Base-by-base conservation (phyloP, 2,329 filamentous ascomycete genomes). In the Pyrenophora seminiperda region DNA sequence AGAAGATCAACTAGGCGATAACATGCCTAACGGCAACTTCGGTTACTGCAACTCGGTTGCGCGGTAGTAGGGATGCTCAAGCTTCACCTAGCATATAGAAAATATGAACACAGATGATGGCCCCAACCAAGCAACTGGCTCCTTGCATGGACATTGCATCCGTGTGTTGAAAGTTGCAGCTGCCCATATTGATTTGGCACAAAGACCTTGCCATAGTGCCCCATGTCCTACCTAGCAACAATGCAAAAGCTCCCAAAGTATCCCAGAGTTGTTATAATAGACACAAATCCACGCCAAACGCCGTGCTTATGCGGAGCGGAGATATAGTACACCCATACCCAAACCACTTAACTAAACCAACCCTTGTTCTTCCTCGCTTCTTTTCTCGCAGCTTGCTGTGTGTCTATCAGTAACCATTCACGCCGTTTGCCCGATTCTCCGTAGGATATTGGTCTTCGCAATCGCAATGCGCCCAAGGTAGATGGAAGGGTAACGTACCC, bases 401-500 rank as follows among this genome's bases (percentile, higher is more conserved):
- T 6, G 24, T 7, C 3, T 6, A 29, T 59, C 34, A 63, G 54
- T 38, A 1, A 33, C 19, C 31, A 3, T 34, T 29, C 5, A 11
- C 11, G 4, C 15, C 18, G 4, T 40, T 15, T 9, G 17, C 18
- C 15, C 5, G 13, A 13, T 10, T 47, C 31, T 18, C 27, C 11
- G 27, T 22, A 11, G 30, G 30, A 37, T 29, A 9, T 14, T 7
- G 17, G n/a, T 22, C 13, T 24, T 18, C 7, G 20, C n/a, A 34
- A 20, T 34, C 22, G 24, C 20, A 17, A 7, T 51, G 29, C 17
- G n/a, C 44, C 7, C 27, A 18, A 18, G 31, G 14, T 17, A 29
- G 38, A 14, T 7, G 7, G 4, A 41, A 76, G 83, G 65, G 11
- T 3, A 39, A 76, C 83, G 65, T 81, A 96, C 91, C 92, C 92